phyloP scores from a whole-genome alignment of 2,329 filamentous ascomycete genomes.

The Arthrobotrys pseudoclavata region DNA sequence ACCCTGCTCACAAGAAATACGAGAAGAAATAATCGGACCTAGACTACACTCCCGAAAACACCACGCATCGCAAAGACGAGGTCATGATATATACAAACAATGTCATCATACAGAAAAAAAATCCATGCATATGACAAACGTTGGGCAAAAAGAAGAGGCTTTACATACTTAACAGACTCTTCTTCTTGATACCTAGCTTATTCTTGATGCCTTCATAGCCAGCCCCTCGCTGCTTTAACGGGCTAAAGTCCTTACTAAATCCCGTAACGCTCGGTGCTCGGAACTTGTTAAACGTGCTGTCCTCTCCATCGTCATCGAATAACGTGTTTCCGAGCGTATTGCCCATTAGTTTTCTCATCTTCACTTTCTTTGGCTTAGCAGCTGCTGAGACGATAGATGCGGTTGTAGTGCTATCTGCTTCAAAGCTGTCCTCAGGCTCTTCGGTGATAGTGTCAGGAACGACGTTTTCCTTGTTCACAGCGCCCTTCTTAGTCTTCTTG shows the following conservation, averaged over 20 bases:
- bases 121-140: neutral
- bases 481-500: constrained; percentile 51
- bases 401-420: constrained; percentile 62
- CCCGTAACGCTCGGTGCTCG: constrained; percentile 54
- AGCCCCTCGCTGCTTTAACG: constrained; percentile 64
- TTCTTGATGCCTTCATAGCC: constrained; percentile 46
- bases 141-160: neutral
- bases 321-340: constrained; percentile 74
- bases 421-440: constrained; percentile 43
- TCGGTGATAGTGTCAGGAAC: constrained; percentile 46
- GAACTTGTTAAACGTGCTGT: constrained; percentile 64
- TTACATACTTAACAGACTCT: constrained; percentile 13
- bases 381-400: constrained; percentile 64
- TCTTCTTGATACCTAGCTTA: constrained; percentile 53
- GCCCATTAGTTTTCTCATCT: constrained; percentile 80
- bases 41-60: constrained; percentile 40
- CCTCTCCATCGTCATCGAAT: constrained; percentile 78
- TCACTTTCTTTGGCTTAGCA: constrained; percentile 67
- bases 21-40: constrained; percentile 3
- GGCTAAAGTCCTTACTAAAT: constrained; percentile 60
- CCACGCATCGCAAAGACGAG: constrained; percentile 30
- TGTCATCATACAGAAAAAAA: neutral
- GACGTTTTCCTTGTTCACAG: constrained; percentile 63
- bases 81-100: constrained; percentile 60
- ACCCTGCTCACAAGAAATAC: constrained; percentile 25